Conservation (phyloP, 495 filamentous ascomycete species). For the Podospora tetraspora region DNA sequence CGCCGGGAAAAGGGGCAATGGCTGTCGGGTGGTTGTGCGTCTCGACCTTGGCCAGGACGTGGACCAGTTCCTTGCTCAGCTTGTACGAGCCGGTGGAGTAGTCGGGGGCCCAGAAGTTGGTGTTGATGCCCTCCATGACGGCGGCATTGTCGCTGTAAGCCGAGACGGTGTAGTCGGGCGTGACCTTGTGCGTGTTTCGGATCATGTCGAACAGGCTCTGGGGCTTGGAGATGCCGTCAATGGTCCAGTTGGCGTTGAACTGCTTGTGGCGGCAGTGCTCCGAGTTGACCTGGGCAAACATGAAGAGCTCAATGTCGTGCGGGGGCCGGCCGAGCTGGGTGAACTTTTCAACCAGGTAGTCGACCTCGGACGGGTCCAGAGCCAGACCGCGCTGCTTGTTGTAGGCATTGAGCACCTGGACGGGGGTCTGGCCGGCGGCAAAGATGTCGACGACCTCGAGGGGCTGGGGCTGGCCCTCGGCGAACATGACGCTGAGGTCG, state of each 20-base stretch:
- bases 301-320: slow-evolving; percentile 92
- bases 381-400: slow-evolving; percentile 80
- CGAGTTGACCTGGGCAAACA: slow-evolving; percentile 96
- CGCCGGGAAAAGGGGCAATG: slow-evolving; percentile 77
- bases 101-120: slow-evolving; percentile 79
- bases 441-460: slow-evolving; percentile 69
- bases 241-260: slow-evolving; percentile 97
- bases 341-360: slow-evolving; percentile 87
- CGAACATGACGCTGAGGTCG: slow-evolving; percentile 69
- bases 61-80: slow-evolving; percentile 77
- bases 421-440: slow-evolving; percentile 53
- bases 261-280: slow-evolving; percentile 74
- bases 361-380: slow-evolving; percentile 80
- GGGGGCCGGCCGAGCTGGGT: slow-evolving; percentile 68
- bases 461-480: slow-evolving; percentile 62
- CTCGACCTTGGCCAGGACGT: slow-evolving; percentile 92
- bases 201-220: slow-evolving; percentile 91
- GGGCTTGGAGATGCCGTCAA: slow-evolving; percentile 76
- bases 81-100: slow-evolving; percentile 81
- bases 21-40: slow-evolving; percentile 98
- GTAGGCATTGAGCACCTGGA: slow-evolving; percentile 69
- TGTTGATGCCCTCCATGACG: slow-evolving; percentile 71
- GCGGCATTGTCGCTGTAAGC: slow-evolving; percentile 98
- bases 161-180: slow-evolving; percentile 75
- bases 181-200: slow-evolving; percentile 77